Base-by-base conservation (phyloP, 495 filamentous ascomycete genomes). In the Aspergillus wentii region DNA sequence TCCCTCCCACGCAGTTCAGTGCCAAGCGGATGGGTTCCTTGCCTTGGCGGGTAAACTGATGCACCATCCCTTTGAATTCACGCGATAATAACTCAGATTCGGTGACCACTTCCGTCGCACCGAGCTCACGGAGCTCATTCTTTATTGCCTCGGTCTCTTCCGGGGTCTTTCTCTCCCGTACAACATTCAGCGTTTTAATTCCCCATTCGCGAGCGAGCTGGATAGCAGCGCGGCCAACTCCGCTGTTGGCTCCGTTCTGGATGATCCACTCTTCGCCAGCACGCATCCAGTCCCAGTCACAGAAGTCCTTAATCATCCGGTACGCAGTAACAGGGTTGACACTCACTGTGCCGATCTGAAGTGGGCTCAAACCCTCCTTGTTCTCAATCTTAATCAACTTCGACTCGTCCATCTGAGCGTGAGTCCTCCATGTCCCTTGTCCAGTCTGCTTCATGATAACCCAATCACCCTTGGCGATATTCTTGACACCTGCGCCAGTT, bases 281-380 rank as follows among this genome's bases (percentile, higher is more conserved):
- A 3, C 68, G 66, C 60, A 75, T 52, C 58, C 61, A 66, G 38
- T 72, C 64, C 64, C 79, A 62, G 6, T 74, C 59, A 28, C 78
- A 82, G 54, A 89, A 95, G 56, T 94, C 88, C 41, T 76, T 79
- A 41, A 98, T 71, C 86, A 97, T 91, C 18, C 88, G 75, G 61
- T 90, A 96, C 5, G 90, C 92, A 5, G 87, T 92, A 45, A 86
- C 87, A 3, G 92, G 92, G 55, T 98, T 98, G 10, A 98, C 86
- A 26, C 74, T 79, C 15, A 95, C 83, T 1, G 86, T 96, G 1
- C 82, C 91, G 5, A 83, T 85, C 54, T 95, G 90, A 16, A 81
- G 52, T 0, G 81, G 70, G 0, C 68, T 83, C 30, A 98, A 59
- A 0, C 83, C 85, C 0, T 72, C 69, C 34, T 74, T 79, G 42